Base-by-base conservation (phyloP, 176 grass and related monocot genomes). In the Puccinellia tenuiflora region DNA sequence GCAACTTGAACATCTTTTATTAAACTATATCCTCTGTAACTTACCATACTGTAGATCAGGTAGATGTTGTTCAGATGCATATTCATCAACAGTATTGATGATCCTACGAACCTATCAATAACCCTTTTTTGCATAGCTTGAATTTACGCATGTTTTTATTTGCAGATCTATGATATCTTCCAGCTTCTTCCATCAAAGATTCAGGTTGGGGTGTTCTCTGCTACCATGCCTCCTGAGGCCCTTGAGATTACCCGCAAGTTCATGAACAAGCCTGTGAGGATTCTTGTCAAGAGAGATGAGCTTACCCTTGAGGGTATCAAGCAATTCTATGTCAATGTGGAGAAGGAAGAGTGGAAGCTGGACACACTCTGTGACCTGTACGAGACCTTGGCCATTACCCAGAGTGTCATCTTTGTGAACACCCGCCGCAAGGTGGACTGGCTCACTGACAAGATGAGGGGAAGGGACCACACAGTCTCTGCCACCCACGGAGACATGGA, bases 371-470 rank as follows among this genome's bases (percentile, higher is more conserved):
- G 90, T 68, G 90, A 96, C 59, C 84, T 96, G 59, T 90, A 93
- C 0, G 88, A 92, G 84, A 92, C 90, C 10, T 34, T 95, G 29
- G 93, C 93, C 22, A 95, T 95, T 46, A 95, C 93, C 14, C 93
- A 95, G 72, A 92, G 90, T 78, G 93, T 95, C 71, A 92, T 95
- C 77, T 95, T 95, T 43, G 90, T 95, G 55, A 95, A 92, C 72
- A 95, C 93, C 66, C 88, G 88, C 33, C 93, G 93, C 82, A 95
- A 92, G 88, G 93, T 95, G 46, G 93, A 95, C 82, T 95, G 93
- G 93, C 93, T 95, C 48, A 95, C 93, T 0, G 93, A 95, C 85
- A 95, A 90, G 81, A 92, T 95, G 93, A 88, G 93, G 79, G 70
- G 88, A 84, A 88, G 85, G 65, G 93, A 95, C 26, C 93, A 95